These are phyloP conservation scores for Fusarium sp. DNA, from an alignment of 2,329 filamentous ascomycete genomes.

Conservation along the genomic window DNA sequence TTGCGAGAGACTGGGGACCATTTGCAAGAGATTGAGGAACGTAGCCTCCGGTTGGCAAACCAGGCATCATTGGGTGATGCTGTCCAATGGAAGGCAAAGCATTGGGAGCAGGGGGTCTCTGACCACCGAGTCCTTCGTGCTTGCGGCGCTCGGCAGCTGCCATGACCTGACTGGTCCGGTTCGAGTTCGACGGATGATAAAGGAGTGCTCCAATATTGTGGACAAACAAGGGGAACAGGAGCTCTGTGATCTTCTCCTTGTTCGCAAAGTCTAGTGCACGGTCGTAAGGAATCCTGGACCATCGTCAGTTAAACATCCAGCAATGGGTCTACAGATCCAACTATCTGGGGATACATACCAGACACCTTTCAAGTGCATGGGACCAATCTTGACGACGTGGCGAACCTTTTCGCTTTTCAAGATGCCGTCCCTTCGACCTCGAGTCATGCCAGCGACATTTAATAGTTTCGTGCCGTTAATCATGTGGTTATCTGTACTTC, in stretches of 20 bases:
- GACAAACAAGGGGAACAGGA: slow-evolving; percentile 94
- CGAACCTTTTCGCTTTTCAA: slow-evolving; percentile 97
- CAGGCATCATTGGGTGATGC: slow-evolving; percentile 47
- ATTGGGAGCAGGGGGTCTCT: slow-evolving; percentile 64
- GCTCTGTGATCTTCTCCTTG: slow-evolving; percentile 98
- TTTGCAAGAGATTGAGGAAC: slow-evolving; percentile 16
- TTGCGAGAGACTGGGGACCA: slow-evolving; percentile 28
- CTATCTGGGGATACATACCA: slow-evolving; percentile 71
- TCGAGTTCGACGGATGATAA: slow-evolving; percentile 92
- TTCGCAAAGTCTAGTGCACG: slow-evolving; percentile 98
- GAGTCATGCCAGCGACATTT: slow-evolving; percentile 98
- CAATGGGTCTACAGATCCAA: slow-evolving; percentile 8
- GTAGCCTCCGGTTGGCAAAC: slow-evolving; percentile 13
- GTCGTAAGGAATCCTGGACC: slow-evolving; percentile 90
- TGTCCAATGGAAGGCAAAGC: slow-evolving; percentile 75
- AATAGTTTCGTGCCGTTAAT: slow-evolving; percentile 98
- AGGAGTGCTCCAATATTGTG: slow-evolving; percentile 95
- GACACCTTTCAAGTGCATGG: slow-evolving; percentile 98
- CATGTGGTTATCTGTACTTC: slow-evolving; percentile 87
- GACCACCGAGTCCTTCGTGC: slow-evolving; percentile 67
- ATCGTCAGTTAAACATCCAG: slow-evolving; percentile 38
- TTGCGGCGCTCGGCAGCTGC: slow-evolving; percentile 83
- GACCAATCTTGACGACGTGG: slow-evolving; percentile 98
- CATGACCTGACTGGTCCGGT: slow-evolving; percentile 84
- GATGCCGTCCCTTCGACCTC: slow-evolving; percentile 93